Percentiles rank a stretch among this genome's conserved stretches.
These are phyloP conservation scores for Crithidia brevicula DNA, from an alignment of 208 protist species.

Conservation along the genomic window DNA sequence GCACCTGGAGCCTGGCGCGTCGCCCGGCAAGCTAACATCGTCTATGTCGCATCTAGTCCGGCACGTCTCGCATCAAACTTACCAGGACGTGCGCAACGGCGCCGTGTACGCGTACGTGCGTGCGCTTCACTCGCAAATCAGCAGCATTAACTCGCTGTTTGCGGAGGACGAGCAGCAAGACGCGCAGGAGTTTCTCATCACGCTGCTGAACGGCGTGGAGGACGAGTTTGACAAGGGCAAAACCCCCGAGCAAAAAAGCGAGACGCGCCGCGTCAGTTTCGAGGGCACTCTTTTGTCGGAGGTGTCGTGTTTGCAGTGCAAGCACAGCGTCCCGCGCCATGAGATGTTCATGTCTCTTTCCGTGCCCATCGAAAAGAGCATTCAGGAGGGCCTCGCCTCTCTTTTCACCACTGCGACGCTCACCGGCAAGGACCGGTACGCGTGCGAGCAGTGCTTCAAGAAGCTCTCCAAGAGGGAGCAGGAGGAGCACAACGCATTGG, in stretches of 20 bases:
- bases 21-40: constrained; percentile 58
- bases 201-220: constrained; percentile 80
- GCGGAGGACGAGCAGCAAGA: constrained; percentile 88
- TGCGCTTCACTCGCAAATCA: constrained; percentile 51
- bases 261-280: constrained; percentile 60
- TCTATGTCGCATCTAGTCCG: constrained; percentile 49
- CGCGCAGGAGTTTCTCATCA: constrained; percentile 88
- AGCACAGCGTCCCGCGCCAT: constrained; percentile 43
- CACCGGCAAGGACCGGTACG: constrained; percentile 72
- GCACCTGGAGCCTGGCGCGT: constrained; percentile 10
- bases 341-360: constrained; percentile 91
- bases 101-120: constrained; percentile 50
- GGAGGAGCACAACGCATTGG: constrained; percentile 64
- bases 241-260: constrained; percentile 56
- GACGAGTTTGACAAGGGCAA: constrained; percentile 85
- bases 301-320: constrained; percentile 66
- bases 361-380: constrained; percentile 67
- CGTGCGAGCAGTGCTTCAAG: constrained; percentile 86
- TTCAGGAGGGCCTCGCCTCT: constrained; percentile 56
- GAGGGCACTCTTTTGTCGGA: constrained; percentile 67
- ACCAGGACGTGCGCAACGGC: constrained; percentile 55
- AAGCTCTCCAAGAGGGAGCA: constrained; percentile 53
- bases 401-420: constrained; percentile 57
- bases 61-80: constrained; percentile 52
- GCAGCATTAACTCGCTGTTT: constrained; percentile 60